Conservation (phyloP, 768 basidiomycete genomes). For the Terana coerulea region DNA sequence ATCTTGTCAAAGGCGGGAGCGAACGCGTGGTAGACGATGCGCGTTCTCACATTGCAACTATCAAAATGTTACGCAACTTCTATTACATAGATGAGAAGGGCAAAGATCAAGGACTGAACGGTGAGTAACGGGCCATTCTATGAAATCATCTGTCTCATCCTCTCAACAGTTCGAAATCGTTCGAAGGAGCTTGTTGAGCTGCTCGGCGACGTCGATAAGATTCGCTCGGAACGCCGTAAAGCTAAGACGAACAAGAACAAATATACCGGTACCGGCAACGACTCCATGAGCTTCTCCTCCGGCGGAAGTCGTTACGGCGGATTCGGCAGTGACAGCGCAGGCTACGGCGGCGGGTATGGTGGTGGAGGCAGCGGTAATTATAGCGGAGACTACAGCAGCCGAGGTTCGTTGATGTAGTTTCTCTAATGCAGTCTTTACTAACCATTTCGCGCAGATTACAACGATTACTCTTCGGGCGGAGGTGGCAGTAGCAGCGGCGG, state of each 20-base stretch:
- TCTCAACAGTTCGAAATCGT: constrained; percentile 80
- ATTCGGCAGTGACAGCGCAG: constrained; percentile 56
- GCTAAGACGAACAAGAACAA: constrained; percentile 90
- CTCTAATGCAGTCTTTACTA: not conserved
- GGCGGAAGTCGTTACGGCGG: constrained; percentile 63
- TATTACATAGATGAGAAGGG: constrained; percentile 99
- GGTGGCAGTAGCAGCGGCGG: constrained; percentile 45
- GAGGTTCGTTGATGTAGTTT: constrained; percentile 13
- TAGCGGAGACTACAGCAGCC: constrained; percentile 25
- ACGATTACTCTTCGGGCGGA: constrained; percentile 31
- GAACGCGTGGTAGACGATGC: constrained; percentile 98
- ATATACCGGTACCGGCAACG: constrained; percentile 84
- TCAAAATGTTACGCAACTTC: constrained; percentile 97
- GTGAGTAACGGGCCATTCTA: constrained; percentile 43
- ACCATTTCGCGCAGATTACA: constrained; percentile 18
- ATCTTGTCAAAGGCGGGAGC: constrained; percentile 93
- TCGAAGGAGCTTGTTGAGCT: constrained; percentile 91
- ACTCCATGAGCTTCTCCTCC: constrained; percentile 62
- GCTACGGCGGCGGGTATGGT: constrained; percentile 21
- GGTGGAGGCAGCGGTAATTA: constrained; percentile 32
- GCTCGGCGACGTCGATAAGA: constrained; percentile 85
- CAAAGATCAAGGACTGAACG: constrained; percentile 97
- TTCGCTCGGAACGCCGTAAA: constrained; percentile 85
- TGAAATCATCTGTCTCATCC: too few relatives aligned
- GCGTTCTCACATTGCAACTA: constrained; percentile 86